These are phyloP conservation scores for Fusarium nodosum DNA, from an alignment of 2,329 filamentous ascomycete species.

Conservation along the genomic window DNA sequence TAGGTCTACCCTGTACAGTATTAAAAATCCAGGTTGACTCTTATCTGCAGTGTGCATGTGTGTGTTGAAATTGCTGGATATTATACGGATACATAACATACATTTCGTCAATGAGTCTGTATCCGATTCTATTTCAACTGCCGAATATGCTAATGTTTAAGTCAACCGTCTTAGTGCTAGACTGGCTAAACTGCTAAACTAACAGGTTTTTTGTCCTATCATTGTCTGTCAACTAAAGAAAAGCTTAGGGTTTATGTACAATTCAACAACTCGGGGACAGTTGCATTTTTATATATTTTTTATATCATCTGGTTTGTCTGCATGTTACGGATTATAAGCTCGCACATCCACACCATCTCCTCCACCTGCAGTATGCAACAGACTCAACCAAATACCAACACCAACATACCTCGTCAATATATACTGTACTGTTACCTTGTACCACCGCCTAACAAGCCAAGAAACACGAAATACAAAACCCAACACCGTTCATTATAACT, in stretches of 20 bases:
- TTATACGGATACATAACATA: background rate
- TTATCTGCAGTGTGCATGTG: background rate
- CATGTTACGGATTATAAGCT: background rate
- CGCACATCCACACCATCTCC: background rate
- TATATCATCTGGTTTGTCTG: background rate
- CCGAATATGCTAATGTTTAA: no score
- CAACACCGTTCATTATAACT: background rate
- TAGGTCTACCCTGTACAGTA: conserved; percentile 37
- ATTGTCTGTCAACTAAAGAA: conserved; percentile 4
- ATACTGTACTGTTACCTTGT: background rate
- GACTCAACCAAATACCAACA: background rate
- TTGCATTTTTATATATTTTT: background rate
- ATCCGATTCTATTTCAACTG: background rate
- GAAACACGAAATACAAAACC: background rate
- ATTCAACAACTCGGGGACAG: background rate
- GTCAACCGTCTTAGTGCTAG: background rate
- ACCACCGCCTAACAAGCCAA: background rate
- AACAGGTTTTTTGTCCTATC: conserved; percentile 5
- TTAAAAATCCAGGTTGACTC: background rate
- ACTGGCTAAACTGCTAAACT: background rate
- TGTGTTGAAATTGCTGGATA: background rate
- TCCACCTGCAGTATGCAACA: conserved; percentile 6
- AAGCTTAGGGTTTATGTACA: background rate
- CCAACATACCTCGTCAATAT: background rate
- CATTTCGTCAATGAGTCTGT: background rate